A percentile compares a stretch with the other conserved stretches of the same genome.
Conservation (phyloP, 2,329 filamentous ascomycete species). For the Ophiostoma sp. region DNA sequence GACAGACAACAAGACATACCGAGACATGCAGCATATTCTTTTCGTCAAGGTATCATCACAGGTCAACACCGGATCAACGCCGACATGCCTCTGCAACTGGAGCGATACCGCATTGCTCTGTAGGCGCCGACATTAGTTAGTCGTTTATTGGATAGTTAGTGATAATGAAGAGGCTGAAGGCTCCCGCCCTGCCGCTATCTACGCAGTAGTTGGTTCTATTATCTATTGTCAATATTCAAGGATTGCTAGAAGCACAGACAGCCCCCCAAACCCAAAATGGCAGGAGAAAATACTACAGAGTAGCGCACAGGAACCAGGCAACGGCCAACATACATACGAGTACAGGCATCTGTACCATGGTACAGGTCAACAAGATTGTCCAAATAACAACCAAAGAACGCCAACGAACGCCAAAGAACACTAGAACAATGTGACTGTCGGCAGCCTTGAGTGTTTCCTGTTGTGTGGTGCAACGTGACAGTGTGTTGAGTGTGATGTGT, state of each 20-base stretch:
- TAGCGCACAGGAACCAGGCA: not conserved
- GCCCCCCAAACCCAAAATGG: not conserved
- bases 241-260: not conserved
- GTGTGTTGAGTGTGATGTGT: not conserved
- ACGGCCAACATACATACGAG: not conserved
- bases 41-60: not conserved
- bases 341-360: not conserved
- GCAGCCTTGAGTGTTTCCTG: not conserved
- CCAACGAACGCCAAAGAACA: not conserved
- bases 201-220: not conserved
- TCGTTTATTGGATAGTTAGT: not conserved
- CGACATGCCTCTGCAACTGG: not conserved
- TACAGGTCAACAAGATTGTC: not conserved
- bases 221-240: not conserved
- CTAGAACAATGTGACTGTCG: not conserved
- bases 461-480: not conserved
- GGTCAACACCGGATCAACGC: not conserved
- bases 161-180: not conserved
- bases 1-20: conserved; percentile 7
- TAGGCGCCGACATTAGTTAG: not conserved
- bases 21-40: not conserved
- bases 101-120: not conserved
- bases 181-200: not conserved
- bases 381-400: not conserved
- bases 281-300: not conserved